Conservation (phyloP, 805 yeast genomes). For the Suhomyces pyralidae region DNA sequence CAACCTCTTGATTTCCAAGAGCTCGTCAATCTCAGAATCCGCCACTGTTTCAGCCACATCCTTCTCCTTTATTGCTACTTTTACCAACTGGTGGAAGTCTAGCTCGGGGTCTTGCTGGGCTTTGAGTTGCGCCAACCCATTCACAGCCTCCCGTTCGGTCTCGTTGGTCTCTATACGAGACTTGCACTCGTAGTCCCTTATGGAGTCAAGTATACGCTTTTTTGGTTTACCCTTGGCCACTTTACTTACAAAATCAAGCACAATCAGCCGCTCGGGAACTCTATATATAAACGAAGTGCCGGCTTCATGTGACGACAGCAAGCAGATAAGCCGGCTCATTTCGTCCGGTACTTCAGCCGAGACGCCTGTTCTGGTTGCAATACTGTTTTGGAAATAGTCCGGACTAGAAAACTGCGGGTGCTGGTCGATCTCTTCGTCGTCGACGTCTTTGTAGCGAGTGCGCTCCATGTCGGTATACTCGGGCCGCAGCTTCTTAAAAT, state of each 20-base stretch:
- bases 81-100: slow-evolving; percentile 49
- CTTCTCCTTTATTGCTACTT: slow-evolving; percentile 25
- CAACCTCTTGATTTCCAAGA: slow-evolving; percentile 55
- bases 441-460: slow-evolving; percentile 4
- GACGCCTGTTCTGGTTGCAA: slow-evolving; percentile 17
- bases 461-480: slow-evolving; percentile 10
- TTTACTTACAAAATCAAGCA: slow-evolving; percentile 64
- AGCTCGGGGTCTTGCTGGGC: too few species aligned
- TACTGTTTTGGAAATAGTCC: slow-evolving; percentile 24
- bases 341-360: slow-evolving; percentile 17
- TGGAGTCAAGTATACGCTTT: slow-evolving; percentile 17
- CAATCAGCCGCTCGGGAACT: slow-evolving; percentile 64
- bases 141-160: slow-evolving; percentile 20
- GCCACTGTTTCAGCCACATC: background rate
- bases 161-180: slow-evolving; percentile 14
- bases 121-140: slow-evolving; percentile 28
- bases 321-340: slow-evolving; percentile 17
- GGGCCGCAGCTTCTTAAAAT: slow-evolving; percentile 15
- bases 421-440: slow-evolving; percentile 13
- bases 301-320: slow-evolving; percentile 14
- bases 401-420: slow-evolving; percentile 27
- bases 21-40: slow-evolving; percentile 44
- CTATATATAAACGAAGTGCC: slow-evolving; percentile 50
- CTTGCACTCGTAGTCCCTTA: slow-evolving; percentile 24
- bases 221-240: slow-evolving; percentile 13